These are phyloP conservation scores for Spongospora subterranea DNA, from an alignment of 208 protist genomes.

Conservation along the genomic window DNA sequence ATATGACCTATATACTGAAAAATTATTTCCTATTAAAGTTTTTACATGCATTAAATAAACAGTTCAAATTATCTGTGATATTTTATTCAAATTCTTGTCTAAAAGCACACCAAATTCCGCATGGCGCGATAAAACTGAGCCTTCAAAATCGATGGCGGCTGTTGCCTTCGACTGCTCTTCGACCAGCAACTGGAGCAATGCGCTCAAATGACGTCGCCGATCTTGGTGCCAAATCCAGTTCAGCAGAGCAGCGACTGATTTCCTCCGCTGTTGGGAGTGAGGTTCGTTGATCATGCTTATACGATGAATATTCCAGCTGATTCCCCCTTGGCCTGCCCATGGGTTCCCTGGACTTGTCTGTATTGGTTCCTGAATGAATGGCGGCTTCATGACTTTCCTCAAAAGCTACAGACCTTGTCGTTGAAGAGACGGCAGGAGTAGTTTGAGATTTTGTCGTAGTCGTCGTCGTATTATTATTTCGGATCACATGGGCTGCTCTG, in stretches of 20 bases:
- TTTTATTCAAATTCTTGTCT: too few relatives aligned
- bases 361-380: neutral
- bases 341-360: neutral
- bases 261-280: neutral
- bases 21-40: too few relatives aligned
- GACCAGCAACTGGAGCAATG: neutral
- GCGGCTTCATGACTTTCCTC: neutral
- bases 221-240: neutral
- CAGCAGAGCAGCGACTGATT: neutral
- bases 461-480: neutral
- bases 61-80: too few relatives aligned
- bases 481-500: too few relatives aligned
- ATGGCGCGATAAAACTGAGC: too few relatives aligned
- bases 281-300: neutral
- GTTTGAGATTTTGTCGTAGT: neutral
- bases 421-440: neutral
- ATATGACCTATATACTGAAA: constrained; percentile 10
- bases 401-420: neutral
- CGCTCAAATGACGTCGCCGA: neutral
- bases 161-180: neutral
- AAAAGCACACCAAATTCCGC: too few relatives aligned
- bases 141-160: constrained; percentile 48
- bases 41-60: too few relatives aligned
- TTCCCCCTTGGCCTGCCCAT: neutral
- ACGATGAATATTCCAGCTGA: constrained; percentile 52